Percentiles rank a stretch among this genome's conserved stretches.
phyloP scores from a whole-genome alignment of 495 filamentous ascomycete genomes.

The Symbiotaphrina buchneri region DNA sequence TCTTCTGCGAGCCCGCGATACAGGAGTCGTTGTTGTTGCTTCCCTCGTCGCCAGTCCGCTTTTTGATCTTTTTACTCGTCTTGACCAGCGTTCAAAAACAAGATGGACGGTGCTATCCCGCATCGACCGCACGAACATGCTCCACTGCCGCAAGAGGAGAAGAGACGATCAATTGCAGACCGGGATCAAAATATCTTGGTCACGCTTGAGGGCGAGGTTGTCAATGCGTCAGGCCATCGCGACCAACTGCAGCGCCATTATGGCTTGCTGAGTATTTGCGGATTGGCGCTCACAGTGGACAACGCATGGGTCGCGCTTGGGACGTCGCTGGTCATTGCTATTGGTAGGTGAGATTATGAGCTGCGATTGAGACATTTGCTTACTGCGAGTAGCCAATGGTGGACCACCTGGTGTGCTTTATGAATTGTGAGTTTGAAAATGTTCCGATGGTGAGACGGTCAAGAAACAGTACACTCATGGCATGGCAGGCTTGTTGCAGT shows the following conservation, averaged over 20 bases:
- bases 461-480: slow-evolving; percentile 1
- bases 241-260: slow-evolving; percentile 33
- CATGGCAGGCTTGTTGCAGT: slow-evolving; percentile 23
- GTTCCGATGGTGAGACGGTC: slow-evolving; percentile 18
- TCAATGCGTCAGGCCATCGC: slow-evolving; percentile 31
- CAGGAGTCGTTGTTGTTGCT: too few species aligned
- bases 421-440: slow-evolving; percentile 24
- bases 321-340: slow-evolving; percentile 26
- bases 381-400: slow-evolving; percentile 21
- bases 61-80: too few species aligned
- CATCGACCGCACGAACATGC: too few species aligned
- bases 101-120: too few species aligned
- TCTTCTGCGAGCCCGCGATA: too few species aligned
- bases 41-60: too few species aligned
- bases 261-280: slow-evolving; percentile 24
- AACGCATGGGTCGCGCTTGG: slow-evolving; percentile 33
- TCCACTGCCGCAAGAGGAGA: too few species aligned
- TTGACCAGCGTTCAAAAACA: too few species aligned
- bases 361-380: slow-evolving; percentile 2
- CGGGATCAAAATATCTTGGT: not conserved
- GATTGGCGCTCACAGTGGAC: slow-evolving; percentile 26
- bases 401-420: slow-evolving; percentile 33
- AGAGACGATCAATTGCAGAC: too few species aligned
- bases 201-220: slow-evolving; percentile 3
- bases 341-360: slow-evolving; percentile 15